phyloP scores from a whole-genome alignment of 495 filamentous ascomycete genomes.

The Aspergillus ostianus region DNA sequence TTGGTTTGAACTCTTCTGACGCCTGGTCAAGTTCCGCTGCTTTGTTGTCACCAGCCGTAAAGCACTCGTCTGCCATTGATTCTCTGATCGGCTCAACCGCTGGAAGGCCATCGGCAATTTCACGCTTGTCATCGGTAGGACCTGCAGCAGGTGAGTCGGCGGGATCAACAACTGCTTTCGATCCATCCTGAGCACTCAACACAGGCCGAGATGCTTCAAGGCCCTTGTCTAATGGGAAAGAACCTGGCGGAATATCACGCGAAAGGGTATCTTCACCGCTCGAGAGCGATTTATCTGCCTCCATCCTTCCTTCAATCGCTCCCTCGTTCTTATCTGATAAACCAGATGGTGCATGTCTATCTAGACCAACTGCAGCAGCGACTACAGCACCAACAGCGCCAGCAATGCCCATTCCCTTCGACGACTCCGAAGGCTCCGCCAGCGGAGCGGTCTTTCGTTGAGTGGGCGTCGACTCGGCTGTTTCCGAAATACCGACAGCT shows the following conservation, averaged over 20 bases:
- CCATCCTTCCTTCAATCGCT: too few relatives aligned
- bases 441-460: conserved; percentile 13
- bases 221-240: neutral
- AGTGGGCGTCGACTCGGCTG: conserved; percentile 21
- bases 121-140: neutral
- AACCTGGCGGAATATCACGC: neutral
- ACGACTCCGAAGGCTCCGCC: conserved; percentile 8
- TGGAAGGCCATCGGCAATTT: neutral
- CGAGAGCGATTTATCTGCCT: neutral
- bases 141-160: neutral
- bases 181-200: neutral
- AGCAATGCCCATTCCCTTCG: conserved; percentile 21
- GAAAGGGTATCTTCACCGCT: neutral
- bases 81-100: neutral
- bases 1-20: too few relatives aligned
- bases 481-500: conserved; percentile 1
- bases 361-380: conserved; percentile 7
- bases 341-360: neutral
- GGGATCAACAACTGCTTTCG: neutral
- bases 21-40: too few relatives aligned
- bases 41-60: too few relatives aligned
- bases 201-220: neutral
- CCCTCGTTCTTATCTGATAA: neutral
- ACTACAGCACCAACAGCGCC: conserved; percentile 31
- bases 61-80: neutral